Evolutionary conservation across 495 filamentous ascomycete species (phyloP).

Genomic region (Lophium mytilinum): DNA sequence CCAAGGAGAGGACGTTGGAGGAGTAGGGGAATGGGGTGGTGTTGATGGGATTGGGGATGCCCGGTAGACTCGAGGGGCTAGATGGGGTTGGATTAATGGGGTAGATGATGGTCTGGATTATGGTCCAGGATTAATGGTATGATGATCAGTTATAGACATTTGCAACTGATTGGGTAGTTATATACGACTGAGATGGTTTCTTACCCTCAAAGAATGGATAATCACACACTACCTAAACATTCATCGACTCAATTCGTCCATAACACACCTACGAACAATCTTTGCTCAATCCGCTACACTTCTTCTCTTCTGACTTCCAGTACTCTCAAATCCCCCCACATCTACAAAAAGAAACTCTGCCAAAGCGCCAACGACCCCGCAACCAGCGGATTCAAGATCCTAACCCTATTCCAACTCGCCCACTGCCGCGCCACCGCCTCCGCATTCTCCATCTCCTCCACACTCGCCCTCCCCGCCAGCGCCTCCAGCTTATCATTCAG

Average conservation of each 20-base stretch:
- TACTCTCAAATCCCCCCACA: neutral
- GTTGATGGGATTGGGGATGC: no score
- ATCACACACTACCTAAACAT: no score
- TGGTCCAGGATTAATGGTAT: no score
- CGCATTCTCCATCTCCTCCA: slow-evolving; percentile 15
- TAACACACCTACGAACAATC: neutral
- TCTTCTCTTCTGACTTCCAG: neutral
- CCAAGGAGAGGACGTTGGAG: slow-evolving; percentile 15
- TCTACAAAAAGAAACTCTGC: slow-evolving; percentile 18
- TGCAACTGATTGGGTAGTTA: no score
- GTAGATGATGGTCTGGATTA: no score
- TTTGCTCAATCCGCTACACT: neutral
- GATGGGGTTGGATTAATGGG: no score
- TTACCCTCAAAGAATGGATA: no score
- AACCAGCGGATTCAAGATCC: slow-evolving; percentile 33
- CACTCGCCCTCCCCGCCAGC: slow-evolving; percentile 18
- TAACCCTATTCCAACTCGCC: slow-evolving; percentile 17
- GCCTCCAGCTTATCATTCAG: slow-evolving; percentile 41
- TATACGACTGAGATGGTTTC: no score
- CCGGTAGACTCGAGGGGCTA: no score
- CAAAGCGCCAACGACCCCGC: slow-evolving; percentile 37
- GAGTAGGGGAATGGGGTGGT: neutral
- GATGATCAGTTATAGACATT: no score
- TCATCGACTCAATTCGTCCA: neutral
- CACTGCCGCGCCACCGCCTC: slow-evolving; percentile 15